Evolutionary conservation across 192 early-diverging fungal genomes (phyloP), one percentile per base, ranked within the genome.

Genomic region (Pecoramyces ruminantium): DNA sequence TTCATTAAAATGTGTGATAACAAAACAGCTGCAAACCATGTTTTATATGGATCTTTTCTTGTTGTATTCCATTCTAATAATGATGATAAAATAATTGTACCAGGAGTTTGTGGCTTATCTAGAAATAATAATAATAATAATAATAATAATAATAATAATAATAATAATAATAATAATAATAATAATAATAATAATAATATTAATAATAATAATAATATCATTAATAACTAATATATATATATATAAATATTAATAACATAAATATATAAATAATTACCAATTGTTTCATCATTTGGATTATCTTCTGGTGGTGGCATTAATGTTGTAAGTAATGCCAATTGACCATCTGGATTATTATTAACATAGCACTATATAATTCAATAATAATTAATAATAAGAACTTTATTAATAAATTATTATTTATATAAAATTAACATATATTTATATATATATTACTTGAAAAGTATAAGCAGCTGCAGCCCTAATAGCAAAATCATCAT

Each of bases 1-100:
- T 92, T 90, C 42, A 86, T 84, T 14, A 98, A 83, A 38, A 95
- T 90, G 40, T 95, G 94, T 1, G 93, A 91, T 2, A 99, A 88
- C 30, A 97, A 86, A 15, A 92, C 88, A 0, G 93, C 90, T 1
- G 96, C 93, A 86, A 97, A 97, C 96, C 96, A 98, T 11, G 90
- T 86, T 18, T 90, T 89, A 85, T 93, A 97, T 27, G 95, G 93
- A 81, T 99, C 96, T 30, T 89, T 85, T 3, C 84, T 84, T 30
- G 78, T 79, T 17, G 89, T 85, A 78, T 93, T 88, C 92, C 93
- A 93, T 81, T 93, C 90, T 15, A 96, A 88, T 40, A 98, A 85
- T 5, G 93, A 91, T 0, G 90, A 89, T 30, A 98, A 86, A n/a
- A 98, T 80, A 8, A 97, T 86, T 17, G 96, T 96, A 11, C 97